A percentile compares a stretch with the other conserved stretches of the same genome.
phyloP scores from a whole-genome alignment of 1,139 yeast genomes.

The Geotrichum macrosporum region DNA sequence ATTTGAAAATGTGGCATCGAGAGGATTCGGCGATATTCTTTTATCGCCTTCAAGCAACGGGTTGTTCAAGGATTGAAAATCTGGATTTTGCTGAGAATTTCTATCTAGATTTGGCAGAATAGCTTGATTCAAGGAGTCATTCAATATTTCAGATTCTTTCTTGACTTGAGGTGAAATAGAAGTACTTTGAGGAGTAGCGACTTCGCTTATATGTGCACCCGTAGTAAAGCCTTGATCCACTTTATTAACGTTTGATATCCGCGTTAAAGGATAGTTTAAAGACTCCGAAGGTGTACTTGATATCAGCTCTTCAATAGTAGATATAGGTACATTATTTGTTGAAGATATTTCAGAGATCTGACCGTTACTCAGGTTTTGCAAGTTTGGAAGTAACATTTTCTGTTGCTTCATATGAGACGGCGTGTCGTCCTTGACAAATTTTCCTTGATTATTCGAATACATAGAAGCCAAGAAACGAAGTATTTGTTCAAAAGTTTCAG shows the following conservation, averaged over 20 bases:
- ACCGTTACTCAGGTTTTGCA: constrained; percentile 20
- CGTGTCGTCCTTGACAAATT: constrained; percentile 34
- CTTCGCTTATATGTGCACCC: no score
- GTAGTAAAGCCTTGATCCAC: background rate
- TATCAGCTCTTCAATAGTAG: constrained; percentile 13
- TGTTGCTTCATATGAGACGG: constrained; percentile 11
- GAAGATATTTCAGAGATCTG: constrained; percentile 13
- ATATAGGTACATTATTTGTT: background rate
- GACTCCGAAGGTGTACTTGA: constrained; percentile 5
- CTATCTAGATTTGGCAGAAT: no score
- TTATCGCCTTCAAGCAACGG: no score
- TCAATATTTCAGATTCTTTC: no score
- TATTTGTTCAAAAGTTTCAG: constrained; percentile 83
- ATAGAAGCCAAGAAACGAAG: constrained; percentile 80
- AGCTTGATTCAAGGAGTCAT: no score
- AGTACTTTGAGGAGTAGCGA: no score
- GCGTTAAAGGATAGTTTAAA: constrained; percentile 1
- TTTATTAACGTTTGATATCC: constrained; percentile 11
- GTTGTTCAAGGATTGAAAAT: no score
- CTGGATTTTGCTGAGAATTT: no score
- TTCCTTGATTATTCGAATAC: constrained; percentile 54
- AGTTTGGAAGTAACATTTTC: constrained; percentile 26
- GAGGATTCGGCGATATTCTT: no score
- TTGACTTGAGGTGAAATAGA: no score
- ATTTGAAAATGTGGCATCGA: no score